These are phyloP conservation scores for Rhodotorula sp. DNA, from an alignment of 1,284 basidiomycete species.

Conservation along the genomic window DNA sequence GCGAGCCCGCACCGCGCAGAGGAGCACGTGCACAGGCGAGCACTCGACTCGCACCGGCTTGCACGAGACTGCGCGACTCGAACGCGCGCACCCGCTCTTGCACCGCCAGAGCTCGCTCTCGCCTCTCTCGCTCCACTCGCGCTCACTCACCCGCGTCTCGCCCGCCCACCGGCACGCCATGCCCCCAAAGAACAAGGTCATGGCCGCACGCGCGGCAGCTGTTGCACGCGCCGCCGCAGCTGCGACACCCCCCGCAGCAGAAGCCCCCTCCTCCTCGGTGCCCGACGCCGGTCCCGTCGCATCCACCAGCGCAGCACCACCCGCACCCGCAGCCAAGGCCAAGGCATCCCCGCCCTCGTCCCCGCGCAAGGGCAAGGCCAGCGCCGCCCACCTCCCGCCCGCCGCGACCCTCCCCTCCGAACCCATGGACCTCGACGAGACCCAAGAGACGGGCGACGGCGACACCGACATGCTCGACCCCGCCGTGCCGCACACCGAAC, in stretches of 20 bases:
- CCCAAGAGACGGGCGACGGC: slow-evolving; percentile 23
- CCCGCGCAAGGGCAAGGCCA: not conserved
- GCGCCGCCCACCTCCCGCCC: slow-evolving; percentile 15
- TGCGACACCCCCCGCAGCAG: not conserved
- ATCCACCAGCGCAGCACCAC: not conserved
- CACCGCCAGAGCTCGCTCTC: too few species aligned
- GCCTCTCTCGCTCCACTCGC: not conserved
- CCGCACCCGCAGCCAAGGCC: not conserved
- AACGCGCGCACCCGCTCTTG: too few species aligned
- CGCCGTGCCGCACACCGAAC: not conserved
- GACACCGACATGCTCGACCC: slow-evolving; percentile 30
- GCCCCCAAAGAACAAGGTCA: slow-evolving; percentile 1
- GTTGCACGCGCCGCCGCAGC: not conserved
- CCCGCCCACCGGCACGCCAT: not conserved
- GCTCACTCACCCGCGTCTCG: not conserved
- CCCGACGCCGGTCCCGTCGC: not conserved
- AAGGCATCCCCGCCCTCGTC: not conserved
- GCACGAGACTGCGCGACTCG: too few species aligned
- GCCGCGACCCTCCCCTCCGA: slow-evolving; percentile 35
- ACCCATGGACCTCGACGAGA: slow-evolving; percentile 41
- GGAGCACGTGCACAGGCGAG: too few species aligned
- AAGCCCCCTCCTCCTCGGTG: slow-evolving; percentile 1
- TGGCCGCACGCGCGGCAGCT: not conserved
- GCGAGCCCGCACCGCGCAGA: too few species aligned
- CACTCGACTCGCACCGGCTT: too few species aligned